phyloP scores from a whole-genome alignment of 208 protist genomes.

The Blastocrithidia nonstop region DNA sequence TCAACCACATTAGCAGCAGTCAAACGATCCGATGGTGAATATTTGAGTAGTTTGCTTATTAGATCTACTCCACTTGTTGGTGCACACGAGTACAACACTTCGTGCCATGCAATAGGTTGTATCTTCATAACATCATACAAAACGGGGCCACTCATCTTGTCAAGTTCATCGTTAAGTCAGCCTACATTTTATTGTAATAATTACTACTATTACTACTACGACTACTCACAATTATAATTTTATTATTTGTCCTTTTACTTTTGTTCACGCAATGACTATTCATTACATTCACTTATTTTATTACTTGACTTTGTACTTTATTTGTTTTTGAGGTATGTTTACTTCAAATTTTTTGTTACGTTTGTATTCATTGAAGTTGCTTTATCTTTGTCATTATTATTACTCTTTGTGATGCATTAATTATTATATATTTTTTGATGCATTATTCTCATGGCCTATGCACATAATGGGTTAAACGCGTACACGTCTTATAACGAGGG shows the following conservation, averaged over 20 bases:
- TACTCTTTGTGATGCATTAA: not conserved
- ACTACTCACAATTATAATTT: not conserved
- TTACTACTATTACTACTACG: not conserved
- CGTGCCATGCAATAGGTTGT: constrained; percentile 89
- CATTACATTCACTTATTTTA: not conserved
- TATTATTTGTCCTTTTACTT: not conserved
- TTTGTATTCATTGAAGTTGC: not conserved
- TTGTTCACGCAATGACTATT: not conserved
- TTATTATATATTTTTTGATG: not conserved
- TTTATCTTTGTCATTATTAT: no score
- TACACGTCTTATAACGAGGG: constrained; percentile 86
- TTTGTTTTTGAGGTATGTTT: not conserved
- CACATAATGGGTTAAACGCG: constrained; percentile 93
- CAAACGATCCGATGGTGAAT: constrained; percentile 91
- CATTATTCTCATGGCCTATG: constrained; percentile 48
- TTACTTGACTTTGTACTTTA: not conserved
- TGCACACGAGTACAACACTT: constrained; percentile 63
- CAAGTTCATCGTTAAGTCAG: constrained; percentile 7
- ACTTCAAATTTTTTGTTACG: not conserved
- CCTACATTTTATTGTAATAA: not conserved
- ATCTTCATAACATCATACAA: constrained; percentile 95
- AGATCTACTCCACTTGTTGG: constrained; percentile 92
- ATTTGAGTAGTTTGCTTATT: constrained; percentile 90
- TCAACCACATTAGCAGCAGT: constrained; percentile 94
- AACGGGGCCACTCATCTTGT: no score